Conservation (phyloP, 208 protist genomes). For the Wallacemonas rigidus region DNA sequence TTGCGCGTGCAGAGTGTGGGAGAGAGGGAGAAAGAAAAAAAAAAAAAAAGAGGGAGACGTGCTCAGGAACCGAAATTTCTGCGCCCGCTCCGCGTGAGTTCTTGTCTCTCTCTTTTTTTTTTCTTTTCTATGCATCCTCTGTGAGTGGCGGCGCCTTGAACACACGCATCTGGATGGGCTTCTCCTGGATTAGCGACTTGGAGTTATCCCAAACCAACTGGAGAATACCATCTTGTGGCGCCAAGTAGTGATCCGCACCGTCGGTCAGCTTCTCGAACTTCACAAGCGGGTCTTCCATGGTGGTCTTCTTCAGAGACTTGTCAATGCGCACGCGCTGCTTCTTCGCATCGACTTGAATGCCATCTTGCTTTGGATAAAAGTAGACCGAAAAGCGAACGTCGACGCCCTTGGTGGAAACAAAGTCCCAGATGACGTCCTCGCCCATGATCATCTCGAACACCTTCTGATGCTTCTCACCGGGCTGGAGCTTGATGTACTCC, state of each 20-base stretch:
- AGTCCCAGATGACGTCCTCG: constrained; percentile 43
- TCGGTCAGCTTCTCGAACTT: constrained; percentile 51
- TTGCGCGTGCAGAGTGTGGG: neutral
- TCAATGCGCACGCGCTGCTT: constrained; percentile 39
- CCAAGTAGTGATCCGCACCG: constrained; percentile 27
- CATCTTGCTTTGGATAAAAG: constrained; percentile 43
- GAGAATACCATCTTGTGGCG: constrained; percentile 29
- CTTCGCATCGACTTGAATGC: constrained; percentile 32
- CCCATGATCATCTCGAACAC: constrained; percentile 30
- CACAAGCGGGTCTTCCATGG: constrained; percentile 41
- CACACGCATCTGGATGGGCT: constrained; percentile 34
- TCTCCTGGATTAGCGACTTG: constrained; percentile 25
- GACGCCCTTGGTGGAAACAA: constrained; percentile 25
- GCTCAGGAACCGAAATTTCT: too few relatives aligned
- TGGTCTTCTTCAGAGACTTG: constrained; percentile 33
- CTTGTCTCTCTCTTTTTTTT: neutral
- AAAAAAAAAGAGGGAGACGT: constrained; percentile 7
- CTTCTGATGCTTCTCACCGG: constrained; percentile 40
- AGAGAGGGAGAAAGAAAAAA: constrained; percentile 8
- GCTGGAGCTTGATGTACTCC: constrained; percentile 33
- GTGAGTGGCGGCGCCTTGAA: constrained; percentile 21
- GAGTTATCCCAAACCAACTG: constrained; percentile 38
- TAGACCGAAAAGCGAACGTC: constrained; percentile 25
- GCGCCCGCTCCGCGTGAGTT: too few relatives aligned
- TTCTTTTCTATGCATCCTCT: neutral